Evolutionary conservation across 768 basidiomycete genomes (phyloP).

Genomic region (Tylopilus vinaceipallidus): DNA sequence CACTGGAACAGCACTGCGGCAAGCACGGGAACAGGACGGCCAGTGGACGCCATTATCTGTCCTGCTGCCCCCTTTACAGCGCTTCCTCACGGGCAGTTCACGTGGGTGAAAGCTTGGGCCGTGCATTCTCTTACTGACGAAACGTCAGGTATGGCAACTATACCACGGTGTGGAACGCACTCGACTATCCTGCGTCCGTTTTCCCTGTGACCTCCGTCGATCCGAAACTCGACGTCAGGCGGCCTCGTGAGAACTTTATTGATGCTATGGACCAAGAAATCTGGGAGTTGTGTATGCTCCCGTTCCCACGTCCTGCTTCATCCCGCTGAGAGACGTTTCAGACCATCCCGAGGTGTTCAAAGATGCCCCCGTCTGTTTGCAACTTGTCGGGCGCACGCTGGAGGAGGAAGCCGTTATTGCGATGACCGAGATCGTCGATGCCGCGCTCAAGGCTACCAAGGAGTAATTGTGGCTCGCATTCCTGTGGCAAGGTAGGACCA

Average conservation of each 20-base stretch:
- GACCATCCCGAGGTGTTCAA: constrained; percentile 57
- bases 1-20: constrained; percentile 56
- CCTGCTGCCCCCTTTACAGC: constrained; percentile 62
- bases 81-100: constrained; percentile 58
- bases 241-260: constrained; percentile 46
- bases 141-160: constrained; percentile 44
- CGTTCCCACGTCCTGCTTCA: background rate
- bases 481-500: background rate
- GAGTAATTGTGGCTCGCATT: background rate
- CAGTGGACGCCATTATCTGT: constrained; percentile 72
- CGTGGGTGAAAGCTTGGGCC: constrained; percentile 37
- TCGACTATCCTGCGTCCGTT: constrained; percentile 62
- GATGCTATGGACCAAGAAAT: constrained; percentile 45
- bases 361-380: constrained; percentile 61
- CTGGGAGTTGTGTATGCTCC: constrained; percentile 52
- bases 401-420: constrained; percentile 88
- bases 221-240: constrained; percentile 47
- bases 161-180: constrained; percentile 62
- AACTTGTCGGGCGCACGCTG: constrained; percentile 64
- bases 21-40: constrained; percentile 63
- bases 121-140: background rate
- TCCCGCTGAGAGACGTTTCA: constrained; percentile 23
- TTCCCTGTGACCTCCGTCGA: constrained; percentile 68
- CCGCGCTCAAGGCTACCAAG: constrained; percentile 39
- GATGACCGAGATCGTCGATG: constrained; percentile 66